Base-by-base conservation (phyloP, 1,284 basidiomycete genomes). In the Cutaneotrichosporon dermatis region DNA sequence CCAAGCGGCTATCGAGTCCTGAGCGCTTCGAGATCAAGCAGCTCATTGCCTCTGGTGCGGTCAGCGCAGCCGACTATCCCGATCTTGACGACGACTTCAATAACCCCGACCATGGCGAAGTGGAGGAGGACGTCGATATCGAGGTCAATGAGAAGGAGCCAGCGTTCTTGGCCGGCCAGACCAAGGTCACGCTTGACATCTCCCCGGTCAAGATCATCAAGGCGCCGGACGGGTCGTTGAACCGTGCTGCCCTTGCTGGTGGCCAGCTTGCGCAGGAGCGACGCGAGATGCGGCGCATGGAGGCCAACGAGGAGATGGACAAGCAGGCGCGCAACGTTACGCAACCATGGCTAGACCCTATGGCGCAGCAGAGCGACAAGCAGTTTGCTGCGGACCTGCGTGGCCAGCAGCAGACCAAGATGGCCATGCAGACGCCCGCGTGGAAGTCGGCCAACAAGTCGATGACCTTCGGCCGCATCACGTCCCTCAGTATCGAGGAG, bases 1-100 rank as follows among this genome's bases (percentile, higher is more conserved):
- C 92, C 1, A 95, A 95, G 74, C 86, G 96, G 13, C 80, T 99
- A 58, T 95, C 95, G 1, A 94, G 91, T 34, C 96, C 96, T 0
- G 96, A 99, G 77, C 86, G 96, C 25, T 99, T 95, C 92, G 96
- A 99, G 80, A 91, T 99, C 77, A 97, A 98, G 76, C 96, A 99
- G 76, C 85, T 99, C 60, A 97, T 99, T 63, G 92, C 96, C 0
- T 96, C 92, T 44, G 96, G 96, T 51, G 90, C 88, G 5, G 85
- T 97, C 50, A 87, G 88, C 68, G 89, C 94, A 6, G 88, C 91
- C 10, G 96, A 99, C 51, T 98, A 97, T 72, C 95, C 95, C 3
- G 93, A 99, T 61, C 81, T 99, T 36, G 90, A 97, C 67, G 94
- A 98, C 68, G 92, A 96, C 69, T 86, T 91, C 70, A 83, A 80